Evolutionary conservation across 2,329 filamentous ascomycete species (phyloP), one percentile per base, ranked within the genome.

Genomic region (Aspergillus luchuensis): DNA sequence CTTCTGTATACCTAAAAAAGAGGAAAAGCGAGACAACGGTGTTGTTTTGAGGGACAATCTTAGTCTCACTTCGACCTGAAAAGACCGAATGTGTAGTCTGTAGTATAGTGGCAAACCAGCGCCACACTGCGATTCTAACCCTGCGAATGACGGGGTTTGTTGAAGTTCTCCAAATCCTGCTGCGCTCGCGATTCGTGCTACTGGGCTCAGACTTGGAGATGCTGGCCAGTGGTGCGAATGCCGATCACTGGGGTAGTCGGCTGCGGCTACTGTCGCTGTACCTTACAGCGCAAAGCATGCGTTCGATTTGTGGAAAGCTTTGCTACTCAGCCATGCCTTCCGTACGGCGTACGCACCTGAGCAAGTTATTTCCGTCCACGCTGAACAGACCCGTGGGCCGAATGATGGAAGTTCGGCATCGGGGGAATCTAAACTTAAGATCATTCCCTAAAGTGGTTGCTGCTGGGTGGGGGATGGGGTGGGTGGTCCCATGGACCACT

Each of bases 391-490:
- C 53, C 39, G 25, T 56, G 53, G 52, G 8, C 25, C 11, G 8
- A 33, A 17, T 43, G 38, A 28, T 25, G 52, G 51, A 23, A 41
- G 39, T 30, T 56, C 39, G 25, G 30, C 39, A 11, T 33, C 39
- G 39, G n/a, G 38, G 39, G 39, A 33, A 25, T 25, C 36, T 21
- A 8, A 25, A 25, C 5, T 6, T 33, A 36, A 23, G 39, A 56
- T 56, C 53, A 19, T 47, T 56, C n/a, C 53, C 53, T 33, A 47
- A 47, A 56, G 28, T 17, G 53, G 53, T 47, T 56, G 25, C 23
- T 47, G 53, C 53, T 17, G 25, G 25, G 53, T 56, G 53, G 53
- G 41, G 52, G 25, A 23, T 8, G 49, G n/a, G 51, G 38, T 4
- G 28, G 23, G 23, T 6, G 45, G 53, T 39, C n/a, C 52, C 53